A percentile compares a stretch with the other conserved stretches of the same genome.
Conservation (phyloP, 257 asterid genomes). For the Solanum sitiens region DNA sequence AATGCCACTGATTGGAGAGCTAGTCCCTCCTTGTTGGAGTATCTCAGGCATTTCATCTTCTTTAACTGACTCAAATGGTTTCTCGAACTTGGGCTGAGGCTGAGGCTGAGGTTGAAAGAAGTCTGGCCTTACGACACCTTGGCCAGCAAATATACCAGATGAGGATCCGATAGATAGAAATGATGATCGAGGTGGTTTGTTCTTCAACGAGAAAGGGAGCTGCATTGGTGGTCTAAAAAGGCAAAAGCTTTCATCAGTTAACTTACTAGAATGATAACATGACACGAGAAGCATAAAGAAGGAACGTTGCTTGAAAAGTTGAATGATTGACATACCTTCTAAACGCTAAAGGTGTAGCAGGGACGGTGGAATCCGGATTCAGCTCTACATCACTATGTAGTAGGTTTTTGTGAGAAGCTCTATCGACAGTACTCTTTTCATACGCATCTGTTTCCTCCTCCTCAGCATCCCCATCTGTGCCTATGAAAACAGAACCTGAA, state of each 20-base stretch:
- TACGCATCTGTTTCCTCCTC: slow-evolving; percentile 45
- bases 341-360: slow-evolving; percentile 56
- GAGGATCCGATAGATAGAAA: slow-evolving; percentile 34
- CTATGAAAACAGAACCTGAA: slow-evolving; percentile 27
- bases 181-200: slow-evolving; percentile 51
- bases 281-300: not conserved
- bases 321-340: slow-evolving; percentile 34
- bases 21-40: slow-evolving; percentile 47
- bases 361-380: slow-evolving; percentile 39
- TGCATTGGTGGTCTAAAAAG: slow-evolving; percentile 37
- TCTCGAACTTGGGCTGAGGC: slow-evolving; percentile 51
- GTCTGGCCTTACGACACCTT: slow-evolving; percentile 30
- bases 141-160: slow-evolving; percentile 24
- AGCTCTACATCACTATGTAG: slow-evolving; percentile 32
- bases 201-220: slow-evolving; percentile 45
- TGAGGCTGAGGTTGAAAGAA: slow-evolving; percentile 47
- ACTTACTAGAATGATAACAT: not conserved
- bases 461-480: slow-evolving; percentile 52
- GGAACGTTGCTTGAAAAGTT: not conserved
- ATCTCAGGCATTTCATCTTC: slow-evolving; percentile 72
- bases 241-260: not conserved
- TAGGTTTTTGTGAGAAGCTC: slow-evolving; percentile 19
- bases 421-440: slow-evolving; percentile 25
- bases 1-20: slow-evolving; percentile 39
- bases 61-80: slow-evolving; percentile 31